Conservation (phyloP, 169 alveolate species). For the Perkinsus olseni region DNA sequence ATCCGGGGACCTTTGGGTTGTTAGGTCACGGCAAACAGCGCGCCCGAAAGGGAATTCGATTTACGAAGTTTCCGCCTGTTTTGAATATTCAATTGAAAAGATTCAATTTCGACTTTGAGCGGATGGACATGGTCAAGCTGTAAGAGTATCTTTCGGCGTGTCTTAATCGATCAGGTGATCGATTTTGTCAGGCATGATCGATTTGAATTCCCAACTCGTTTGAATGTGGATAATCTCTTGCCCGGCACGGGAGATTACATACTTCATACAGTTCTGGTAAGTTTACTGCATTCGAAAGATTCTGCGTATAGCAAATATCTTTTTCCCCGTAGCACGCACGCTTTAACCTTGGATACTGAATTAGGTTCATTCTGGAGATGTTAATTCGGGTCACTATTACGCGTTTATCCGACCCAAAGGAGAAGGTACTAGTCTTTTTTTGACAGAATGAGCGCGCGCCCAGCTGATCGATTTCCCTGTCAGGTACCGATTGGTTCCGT, state of each 20-base stretch:
- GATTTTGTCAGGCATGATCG: constrained; percentile 53
- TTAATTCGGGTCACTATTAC: constrained; percentile 89
- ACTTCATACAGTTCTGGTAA: constrained; percentile 77
- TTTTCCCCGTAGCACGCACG: background rate
- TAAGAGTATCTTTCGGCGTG: too few relatives aligned
- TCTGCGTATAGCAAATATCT: background rate
- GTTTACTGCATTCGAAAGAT: constrained; percentile 4
- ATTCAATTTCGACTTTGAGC: constrained; percentile 65
- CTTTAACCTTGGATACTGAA: background rate
- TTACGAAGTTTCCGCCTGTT: constrained; percentile 85
- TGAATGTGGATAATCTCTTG: constrained; percentile 60
- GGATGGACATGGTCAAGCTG: constrained; percentile 69
- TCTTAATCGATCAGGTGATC: background rate
- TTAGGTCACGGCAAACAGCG: constrained; percentile 60
- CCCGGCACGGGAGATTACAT: constrained; percentile 61
- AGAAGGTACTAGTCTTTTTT: background rate
- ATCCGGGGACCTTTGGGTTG: background rate
- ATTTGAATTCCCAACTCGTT: constrained; percentile 78
- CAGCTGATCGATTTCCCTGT: constrained; percentile 31
- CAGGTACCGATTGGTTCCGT: constrained; percentile 69
- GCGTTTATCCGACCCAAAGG: constrained; percentile 70
- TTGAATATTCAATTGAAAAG: constrained; percentile 80
- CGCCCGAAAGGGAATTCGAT: constrained; percentile 79
- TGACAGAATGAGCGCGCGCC: constrained; percentile 7
- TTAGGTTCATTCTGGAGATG: constrained; percentile 55